Evolutionary conservation across 768 basidiomycete species (phyloP).

Genomic region (Xerocomellus dryophilus): DNA sequence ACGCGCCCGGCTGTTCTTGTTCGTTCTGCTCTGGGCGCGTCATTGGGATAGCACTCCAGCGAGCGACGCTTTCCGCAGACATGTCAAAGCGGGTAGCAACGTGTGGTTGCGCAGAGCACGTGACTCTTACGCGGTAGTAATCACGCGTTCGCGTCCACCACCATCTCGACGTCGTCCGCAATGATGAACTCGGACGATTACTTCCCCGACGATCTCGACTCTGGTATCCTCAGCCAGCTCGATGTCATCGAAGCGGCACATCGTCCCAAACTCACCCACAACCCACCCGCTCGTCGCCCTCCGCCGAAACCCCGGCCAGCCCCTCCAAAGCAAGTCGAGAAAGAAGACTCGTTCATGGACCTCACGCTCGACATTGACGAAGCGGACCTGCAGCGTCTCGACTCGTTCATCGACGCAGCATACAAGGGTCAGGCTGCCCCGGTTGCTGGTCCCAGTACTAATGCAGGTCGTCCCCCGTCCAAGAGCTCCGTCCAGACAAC

Average conservation of each 20-base stretch:
- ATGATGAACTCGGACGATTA: conserved; percentile 77
- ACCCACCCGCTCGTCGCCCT: neutral
- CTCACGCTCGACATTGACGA: conserved; percentile 57
- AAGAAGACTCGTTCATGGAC: conserved; percentile 50
- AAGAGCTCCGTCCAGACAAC: conserved; percentile 58
- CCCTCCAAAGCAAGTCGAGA: conserved; percentile 20
- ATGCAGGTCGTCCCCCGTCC: conserved; percentile 25
- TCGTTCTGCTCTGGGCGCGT: conserved; percentile 31
- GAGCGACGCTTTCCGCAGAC: conserved; percentile 62
- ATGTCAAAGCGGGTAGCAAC: conserved; percentile 31
- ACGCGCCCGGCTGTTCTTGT: conserved; percentile 22
- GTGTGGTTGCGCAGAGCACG: conserved; percentile 4
- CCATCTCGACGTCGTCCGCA: conserved; percentile 1
- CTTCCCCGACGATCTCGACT: conserved; percentile 66
- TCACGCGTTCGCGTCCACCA: neutral
- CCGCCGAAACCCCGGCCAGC: conserved; percentile 17
- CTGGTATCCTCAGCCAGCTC: conserved; percentile 55
- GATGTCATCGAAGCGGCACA: conserved; percentile 70
- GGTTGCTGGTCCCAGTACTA: conserved; percentile 40
- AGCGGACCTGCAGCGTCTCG: conserved; percentile 50
- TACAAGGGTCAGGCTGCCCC: conserved; percentile 41
- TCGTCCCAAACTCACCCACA: conserved; percentile 18
- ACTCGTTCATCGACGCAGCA: conserved; percentile 49
- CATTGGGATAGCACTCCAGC: conserved; percentile 72
- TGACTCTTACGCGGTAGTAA: conserved; percentile 8